These are phyloP conservation scores for Pinus taeda DNA, from an alignment of 75 land plant species.

Conservation along the genomic window DNA sequence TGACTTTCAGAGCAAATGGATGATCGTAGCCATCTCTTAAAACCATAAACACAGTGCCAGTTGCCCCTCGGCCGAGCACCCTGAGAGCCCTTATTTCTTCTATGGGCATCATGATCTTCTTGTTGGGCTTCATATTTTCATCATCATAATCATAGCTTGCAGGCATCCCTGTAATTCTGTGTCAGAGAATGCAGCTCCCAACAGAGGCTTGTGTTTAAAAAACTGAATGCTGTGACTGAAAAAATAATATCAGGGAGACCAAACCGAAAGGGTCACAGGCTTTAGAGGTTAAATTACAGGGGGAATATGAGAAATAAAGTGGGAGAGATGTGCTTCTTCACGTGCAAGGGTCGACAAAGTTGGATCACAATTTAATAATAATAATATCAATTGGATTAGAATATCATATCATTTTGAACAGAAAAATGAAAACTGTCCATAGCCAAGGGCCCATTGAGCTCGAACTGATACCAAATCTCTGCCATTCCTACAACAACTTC, in stretches of 20 bases:
- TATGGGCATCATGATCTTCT: neutral
- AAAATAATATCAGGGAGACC: neutral
- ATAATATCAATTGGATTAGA: no score
- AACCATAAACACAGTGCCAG: conserved; percentile 4
- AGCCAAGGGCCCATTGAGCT: no score
- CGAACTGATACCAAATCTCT: no score
- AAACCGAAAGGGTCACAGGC: neutral
- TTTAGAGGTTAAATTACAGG: neutral
- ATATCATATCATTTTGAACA: no score
- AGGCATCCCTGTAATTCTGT: neutral
- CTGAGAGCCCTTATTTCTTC: neutral
- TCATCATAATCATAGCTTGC: neutral
- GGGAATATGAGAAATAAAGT: conserved; percentile 8
- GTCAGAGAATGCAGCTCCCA: neutral
- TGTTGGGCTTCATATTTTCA: neutral
- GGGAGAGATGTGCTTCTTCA: neutral
- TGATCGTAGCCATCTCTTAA: conserved; percentile 1
- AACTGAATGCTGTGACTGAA: neutral
- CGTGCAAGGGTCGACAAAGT: neutral
- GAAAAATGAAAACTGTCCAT: no score
- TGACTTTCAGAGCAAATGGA: conserved; percentile 7
- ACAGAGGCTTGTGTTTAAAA: no score
- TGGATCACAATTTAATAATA: no score
- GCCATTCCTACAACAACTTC: no score
- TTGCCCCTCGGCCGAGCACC: conserved; percentile 7